phyloP scores from a whole-genome alignment of 768 basidiomycete genomes.

The Agaricus bisporus region DNA sequence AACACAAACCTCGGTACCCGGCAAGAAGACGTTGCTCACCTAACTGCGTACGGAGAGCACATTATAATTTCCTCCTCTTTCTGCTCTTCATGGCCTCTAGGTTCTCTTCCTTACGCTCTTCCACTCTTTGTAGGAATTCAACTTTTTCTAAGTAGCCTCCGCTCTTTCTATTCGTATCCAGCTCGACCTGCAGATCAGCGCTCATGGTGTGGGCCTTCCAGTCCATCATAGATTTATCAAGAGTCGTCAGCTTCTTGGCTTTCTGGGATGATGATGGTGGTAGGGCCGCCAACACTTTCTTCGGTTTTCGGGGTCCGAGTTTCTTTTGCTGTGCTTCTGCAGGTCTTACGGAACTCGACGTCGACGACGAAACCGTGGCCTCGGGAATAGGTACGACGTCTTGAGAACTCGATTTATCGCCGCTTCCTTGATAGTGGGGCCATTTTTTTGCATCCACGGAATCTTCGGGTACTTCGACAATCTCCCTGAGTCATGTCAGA shows the following conservation, averaged over 20 bases:
- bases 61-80: constrained; percentile 42
- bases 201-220: constrained; percentile 64
- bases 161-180: constrained; percentile 66
- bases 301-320: constrained; percentile 64
- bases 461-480: constrained; percentile 65
- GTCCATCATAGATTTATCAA: constrained; percentile 85
- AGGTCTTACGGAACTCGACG: constrained; percentile 12
- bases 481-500: constrained; percentile 41
- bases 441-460: constrained; percentile 75
- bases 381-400: not conserved
- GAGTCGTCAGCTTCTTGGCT: constrained; percentile 72
- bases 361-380: constrained; percentile 9
- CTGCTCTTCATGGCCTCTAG: constrained; percentile 49
- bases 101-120: constrained; percentile 60
- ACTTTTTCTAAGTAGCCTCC: constrained; percentile 84
- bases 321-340: constrained; percentile 31
- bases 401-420: not conserved
- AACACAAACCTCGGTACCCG: not conserved
- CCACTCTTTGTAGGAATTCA: constrained; percentile 75
- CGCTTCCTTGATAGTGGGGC: constrained; percentile 36
- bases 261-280: constrained; percentile 40
- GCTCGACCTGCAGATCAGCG: constrained; percentile 52
- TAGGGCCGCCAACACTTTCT: constrained; percentile 46
- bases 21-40: not conserved
- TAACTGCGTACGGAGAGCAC: not conserved